These are phyloP conservation scores for Daldinia decipiens DNA, from an alignment of 495 filamentous ascomycete species.

Conservation along the genomic window DNA sequence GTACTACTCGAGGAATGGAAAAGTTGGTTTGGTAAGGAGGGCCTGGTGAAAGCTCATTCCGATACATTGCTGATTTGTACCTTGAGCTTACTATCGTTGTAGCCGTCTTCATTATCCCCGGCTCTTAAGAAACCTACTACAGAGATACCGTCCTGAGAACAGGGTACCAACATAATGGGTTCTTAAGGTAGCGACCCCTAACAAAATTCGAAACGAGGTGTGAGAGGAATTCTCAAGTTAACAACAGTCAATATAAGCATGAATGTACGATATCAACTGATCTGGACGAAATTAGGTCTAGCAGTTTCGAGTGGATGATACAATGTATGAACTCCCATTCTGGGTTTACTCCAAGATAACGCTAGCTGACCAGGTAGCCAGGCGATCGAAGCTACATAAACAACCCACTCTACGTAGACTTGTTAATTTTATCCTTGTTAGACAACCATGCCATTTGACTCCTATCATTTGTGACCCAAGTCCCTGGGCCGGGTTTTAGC, in stretches of 20 bases:
- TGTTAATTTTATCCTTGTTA: conserved; percentile 3
- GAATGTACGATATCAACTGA: not conserved
- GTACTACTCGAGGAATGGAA: not conserved
- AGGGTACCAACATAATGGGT: not conserved
- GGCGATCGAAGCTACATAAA: not conserved
- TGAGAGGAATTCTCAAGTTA: not conserved
- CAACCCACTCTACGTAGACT: not conserved
- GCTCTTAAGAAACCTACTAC: not conserved
- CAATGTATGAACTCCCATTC: not conserved
- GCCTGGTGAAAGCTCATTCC: not conserved
- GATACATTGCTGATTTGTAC: not conserved
- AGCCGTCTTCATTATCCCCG: not conserved
- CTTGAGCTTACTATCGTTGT: not conserved
- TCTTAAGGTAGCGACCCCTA: not conserved
- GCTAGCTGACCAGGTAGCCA: not conserved
- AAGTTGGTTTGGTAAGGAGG: not conserved
- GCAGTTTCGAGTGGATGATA: not conserved
- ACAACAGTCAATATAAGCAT: not conserved
- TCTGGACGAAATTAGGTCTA: not conserved
- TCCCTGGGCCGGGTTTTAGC: conserved; percentile 8
- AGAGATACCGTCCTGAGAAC: not conserved
- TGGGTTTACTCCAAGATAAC: not conserved
- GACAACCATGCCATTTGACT: not conserved
- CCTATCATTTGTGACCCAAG: conserved; percentile 4
- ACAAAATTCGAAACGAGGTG: not conserved